A percentile compares a stretch with the other conserved stretches of the same genome.
These are phyloP conservation scores for Lipomyces anomalus DNA, from an alignment of 805 yeast species.

Conservation along the genomic window DNA sequence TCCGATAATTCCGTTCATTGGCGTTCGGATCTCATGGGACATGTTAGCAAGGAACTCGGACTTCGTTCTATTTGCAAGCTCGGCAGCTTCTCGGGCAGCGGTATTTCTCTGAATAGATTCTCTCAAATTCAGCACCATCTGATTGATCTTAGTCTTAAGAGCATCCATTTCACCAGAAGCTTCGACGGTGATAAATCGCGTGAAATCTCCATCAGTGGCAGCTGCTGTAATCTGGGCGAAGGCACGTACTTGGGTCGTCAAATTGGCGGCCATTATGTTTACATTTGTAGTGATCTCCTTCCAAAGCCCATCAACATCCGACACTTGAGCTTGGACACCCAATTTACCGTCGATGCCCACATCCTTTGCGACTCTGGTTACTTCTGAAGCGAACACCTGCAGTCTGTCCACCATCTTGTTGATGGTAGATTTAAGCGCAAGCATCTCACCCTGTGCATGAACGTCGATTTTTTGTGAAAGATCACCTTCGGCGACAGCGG, in stretches of 20 bases:
- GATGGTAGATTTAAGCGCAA: conserved; percentile 78
- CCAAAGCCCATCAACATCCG: conserved; percentile 89
- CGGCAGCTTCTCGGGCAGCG: conserved; percentile 92
- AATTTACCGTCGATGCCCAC: conserved; percentile 91
- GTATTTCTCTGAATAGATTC: conserved; percentile 89
- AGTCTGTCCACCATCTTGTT: conserved; percentile 90
- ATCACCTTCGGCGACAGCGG: conserved; percentile 90
- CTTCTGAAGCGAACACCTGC: conserved; percentile 83
- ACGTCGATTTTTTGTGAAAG: conserved; percentile 79
- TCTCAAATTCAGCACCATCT: conserved; percentile 79
- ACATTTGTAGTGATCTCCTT: conserved; percentile 87
- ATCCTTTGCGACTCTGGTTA: conserved; percentile 83
- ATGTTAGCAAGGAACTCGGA: conserved; percentile 87
- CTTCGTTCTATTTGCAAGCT: conserved; percentile 79
- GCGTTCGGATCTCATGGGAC: conserved; percentile 84
- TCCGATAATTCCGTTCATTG: conserved; percentile 88
- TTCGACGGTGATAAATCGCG: conserved; percentile 83
- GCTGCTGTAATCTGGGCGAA: conserved; percentile 92
- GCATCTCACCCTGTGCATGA: conserved; percentile 84
- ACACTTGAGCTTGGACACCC: conserved; percentile 87
- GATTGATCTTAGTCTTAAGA: conserved; percentile 53
- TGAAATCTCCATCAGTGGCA: conserved; percentile 89
- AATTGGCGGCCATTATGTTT: conserved; percentile 89
- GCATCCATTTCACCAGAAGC: conserved; percentile 85
- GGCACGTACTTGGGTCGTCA: conserved; percentile 87